Evolutionary conservation across 352 stramenopile genomes (phyloP).

Genomic region (Elongisporangium anandrum): DNA sequence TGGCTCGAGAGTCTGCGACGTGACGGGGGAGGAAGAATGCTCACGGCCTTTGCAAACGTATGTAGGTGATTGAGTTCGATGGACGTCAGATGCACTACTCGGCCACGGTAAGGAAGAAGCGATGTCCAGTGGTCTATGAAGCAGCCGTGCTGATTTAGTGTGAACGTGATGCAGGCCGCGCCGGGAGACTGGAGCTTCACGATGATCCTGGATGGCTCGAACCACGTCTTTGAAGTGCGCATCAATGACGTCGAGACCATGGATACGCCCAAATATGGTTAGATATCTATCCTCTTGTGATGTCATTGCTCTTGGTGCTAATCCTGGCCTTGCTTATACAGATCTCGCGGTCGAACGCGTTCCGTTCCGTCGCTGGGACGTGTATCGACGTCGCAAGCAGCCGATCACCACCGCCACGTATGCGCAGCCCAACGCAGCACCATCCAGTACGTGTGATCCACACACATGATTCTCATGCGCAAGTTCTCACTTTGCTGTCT

Average conservation of each 20-base stretch:
- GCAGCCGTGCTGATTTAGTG: slow-evolving; percentile 9
- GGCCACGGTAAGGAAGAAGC: slow-evolving; percentile 36
- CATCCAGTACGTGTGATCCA: slow-evolving; percentile 25
- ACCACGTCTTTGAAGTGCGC: slow-evolving; percentile 75
- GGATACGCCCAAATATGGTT: slow-evolving; percentile 85
- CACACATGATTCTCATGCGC: no score
- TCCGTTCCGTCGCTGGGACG: slow-evolving; percentile 80
- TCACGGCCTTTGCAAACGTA: slow-evolving; percentile 2
- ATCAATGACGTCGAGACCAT: slow-evolving; percentile 78
- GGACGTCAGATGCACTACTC: slow-evolving; percentile 82
- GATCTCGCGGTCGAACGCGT: slow-evolving; percentile 77
- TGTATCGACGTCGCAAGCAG: slow-evolving; percentile 71
- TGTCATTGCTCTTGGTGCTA: background rate
- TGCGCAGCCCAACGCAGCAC: slow-evolving; percentile 25
- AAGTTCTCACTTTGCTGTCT: background rate
- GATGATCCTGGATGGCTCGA: slow-evolving; percentile 75
- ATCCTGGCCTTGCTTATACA: slow-evolving; percentile 6
- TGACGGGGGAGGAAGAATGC: slow-evolving; percentile 1
- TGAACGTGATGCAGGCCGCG: slow-evolving; percentile 30
- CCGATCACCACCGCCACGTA: slow-evolving; percentile 32
- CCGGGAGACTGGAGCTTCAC: slow-evolving; percentile 74
- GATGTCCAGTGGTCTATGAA: slow-evolving; percentile 3
- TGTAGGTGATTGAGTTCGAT: slow-evolving; percentile 76
- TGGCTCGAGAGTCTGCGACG: background rate
- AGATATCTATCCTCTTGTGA: background rate